phyloP scores from a whole-genome alignment of 2,329 filamentous ascomycete genomes.

The Hypoxylon sp. region DNA sequence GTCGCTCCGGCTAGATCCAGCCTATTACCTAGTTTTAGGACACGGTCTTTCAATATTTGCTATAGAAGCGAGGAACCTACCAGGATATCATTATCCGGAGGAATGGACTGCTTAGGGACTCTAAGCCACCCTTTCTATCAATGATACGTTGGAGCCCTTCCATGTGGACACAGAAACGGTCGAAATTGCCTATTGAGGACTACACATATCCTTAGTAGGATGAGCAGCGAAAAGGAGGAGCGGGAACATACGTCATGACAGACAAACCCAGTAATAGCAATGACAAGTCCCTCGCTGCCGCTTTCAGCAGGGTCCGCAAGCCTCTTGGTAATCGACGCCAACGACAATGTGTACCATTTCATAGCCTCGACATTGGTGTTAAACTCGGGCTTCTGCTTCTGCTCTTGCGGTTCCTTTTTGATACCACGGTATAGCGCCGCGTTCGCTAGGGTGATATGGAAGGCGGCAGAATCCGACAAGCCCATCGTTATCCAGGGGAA shows the following conservation, averaged over 20 bases:
- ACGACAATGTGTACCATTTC: slow-evolving; percentile 51
- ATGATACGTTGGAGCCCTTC: slow-evolving; percentile 50
- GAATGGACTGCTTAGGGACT: slow-evolving; percentile 45
- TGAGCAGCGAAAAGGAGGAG: neutral
- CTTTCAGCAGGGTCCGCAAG: slow-evolving; percentile 43
- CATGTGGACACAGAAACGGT: slow-evolving; percentile 48
- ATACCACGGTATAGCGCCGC: slow-evolving; percentile 42
- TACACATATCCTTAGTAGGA: slow-evolving; percentile 28
- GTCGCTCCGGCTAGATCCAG: slow-evolving; percentile 50
- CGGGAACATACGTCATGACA: slow-evolving; percentile 49
- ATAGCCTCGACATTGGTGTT: slow-evolving; percentile 43
- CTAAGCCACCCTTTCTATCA: slow-evolving; percentile 48
- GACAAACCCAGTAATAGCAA: slow-evolving; percentile 49
- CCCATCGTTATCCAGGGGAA: slow-evolving; percentile 50
- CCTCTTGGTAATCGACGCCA: slow-evolving; percentile 47
- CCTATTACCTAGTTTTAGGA: slow-evolving; percentile 37
- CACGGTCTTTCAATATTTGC: neutral
- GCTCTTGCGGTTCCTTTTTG: slow-evolving; percentile 20
- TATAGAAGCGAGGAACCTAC: slow-evolving; percentile 29
- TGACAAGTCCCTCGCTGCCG: slow-evolving; percentile 46
- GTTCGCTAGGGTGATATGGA: slow-evolving; percentile 52
- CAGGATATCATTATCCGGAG: slow-evolving; percentile 51
- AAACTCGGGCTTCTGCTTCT: slow-evolving; percentile 41
- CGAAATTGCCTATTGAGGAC: slow-evolving; percentile 49
- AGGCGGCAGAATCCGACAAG: slow-evolving; percentile 48